These are phyloP conservation scores for Dactylella cylindrospora DNA, from an alignment of 2,329 filamentous ascomycete species.

Conservation along the genomic window DNA sequence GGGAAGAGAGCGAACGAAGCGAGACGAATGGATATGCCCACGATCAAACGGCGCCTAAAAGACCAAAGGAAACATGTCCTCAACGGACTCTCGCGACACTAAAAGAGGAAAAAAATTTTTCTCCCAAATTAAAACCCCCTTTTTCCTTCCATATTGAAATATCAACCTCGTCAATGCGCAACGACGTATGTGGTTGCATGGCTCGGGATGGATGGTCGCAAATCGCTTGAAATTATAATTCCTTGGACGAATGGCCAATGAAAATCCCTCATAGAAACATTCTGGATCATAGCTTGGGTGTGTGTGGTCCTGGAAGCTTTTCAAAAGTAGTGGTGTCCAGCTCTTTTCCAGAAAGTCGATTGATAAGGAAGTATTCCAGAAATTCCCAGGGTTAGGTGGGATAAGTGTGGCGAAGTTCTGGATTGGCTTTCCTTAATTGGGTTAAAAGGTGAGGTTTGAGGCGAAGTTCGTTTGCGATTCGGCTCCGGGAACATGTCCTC, in stretches of 20 bases:
- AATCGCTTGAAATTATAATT: constrained; percentile 6
- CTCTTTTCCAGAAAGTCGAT: constrained; percentile 31
- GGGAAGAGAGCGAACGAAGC: background rate
- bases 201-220: constrained; percentile 14
- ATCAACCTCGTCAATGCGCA: constrained; percentile 41
- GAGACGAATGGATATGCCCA: constrained; percentile 16
- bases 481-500: constrained; percentile 20
- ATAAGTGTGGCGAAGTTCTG: constrained; percentile 33
- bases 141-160: constrained; percentile 25
- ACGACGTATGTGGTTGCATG: constrained; percentile 36
- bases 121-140: constrained; percentile 30
- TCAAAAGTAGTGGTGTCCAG: background rate
- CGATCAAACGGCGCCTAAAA: too few species aligned
- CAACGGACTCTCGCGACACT: constrained; percentile 39
- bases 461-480: constrained; percentile 22
- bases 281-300: too few species aligned
- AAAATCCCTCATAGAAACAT: constrained; percentile 43
- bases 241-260: constrained; percentile 27
- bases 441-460: constrained; percentile 33
- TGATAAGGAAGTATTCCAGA: constrained; percentile 44
- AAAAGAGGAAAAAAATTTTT: constrained; percentile 10
- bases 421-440: constrained; percentile 25
- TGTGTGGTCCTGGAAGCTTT: constrained; percentile 6
- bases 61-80: constrained; percentile 9
- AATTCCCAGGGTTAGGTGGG: constrained; percentile 20